Evolutionary conservation across 768 basidiomycete species (phyloP).

Genomic region (Exsudoporus frostii): DNA sequence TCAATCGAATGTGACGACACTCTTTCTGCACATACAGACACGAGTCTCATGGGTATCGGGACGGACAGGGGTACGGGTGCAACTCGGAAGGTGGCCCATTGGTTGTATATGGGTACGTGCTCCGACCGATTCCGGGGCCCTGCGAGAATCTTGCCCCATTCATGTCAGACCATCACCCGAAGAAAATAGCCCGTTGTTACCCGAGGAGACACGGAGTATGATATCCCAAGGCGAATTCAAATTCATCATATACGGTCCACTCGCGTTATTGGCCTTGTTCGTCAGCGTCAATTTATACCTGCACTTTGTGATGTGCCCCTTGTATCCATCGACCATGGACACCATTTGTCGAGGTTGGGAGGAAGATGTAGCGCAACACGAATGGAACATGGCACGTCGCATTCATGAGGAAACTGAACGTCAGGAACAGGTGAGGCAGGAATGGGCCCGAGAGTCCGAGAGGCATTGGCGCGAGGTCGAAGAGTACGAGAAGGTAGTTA

Average conservation of each 20-base stretch:
- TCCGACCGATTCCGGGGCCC: no score
- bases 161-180: background rate
- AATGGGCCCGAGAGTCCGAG: constrained; percentile 5
- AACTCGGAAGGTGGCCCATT: background rate
- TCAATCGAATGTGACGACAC: background rate
- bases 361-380: background rate
- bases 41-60: background rate
- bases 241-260: background rate
- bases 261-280: background rate
- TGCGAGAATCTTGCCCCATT: background rate
- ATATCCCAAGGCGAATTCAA: background rate
- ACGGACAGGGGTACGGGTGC: background rate
- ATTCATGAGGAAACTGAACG: constrained; percentile 3
- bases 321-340: constrained; percentile 10
- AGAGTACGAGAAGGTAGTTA: constrained; percentile 2
- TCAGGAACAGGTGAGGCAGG: constrained; percentile 2
- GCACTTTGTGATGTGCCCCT: constrained; percentile 11
- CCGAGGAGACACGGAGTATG: background rate
- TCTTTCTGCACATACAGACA: background rate
- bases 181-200: constrained; percentile 9
- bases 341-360: constrained; percentile 11
- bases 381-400: constrained; percentile 4
- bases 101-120: background rate
- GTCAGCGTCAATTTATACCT: background rate
- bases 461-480: background rate